Evolutionary conservation across 2,329 filamentous ascomycete species (phyloP).

Genomic region (Hansfordia pulvinata): DNA sequence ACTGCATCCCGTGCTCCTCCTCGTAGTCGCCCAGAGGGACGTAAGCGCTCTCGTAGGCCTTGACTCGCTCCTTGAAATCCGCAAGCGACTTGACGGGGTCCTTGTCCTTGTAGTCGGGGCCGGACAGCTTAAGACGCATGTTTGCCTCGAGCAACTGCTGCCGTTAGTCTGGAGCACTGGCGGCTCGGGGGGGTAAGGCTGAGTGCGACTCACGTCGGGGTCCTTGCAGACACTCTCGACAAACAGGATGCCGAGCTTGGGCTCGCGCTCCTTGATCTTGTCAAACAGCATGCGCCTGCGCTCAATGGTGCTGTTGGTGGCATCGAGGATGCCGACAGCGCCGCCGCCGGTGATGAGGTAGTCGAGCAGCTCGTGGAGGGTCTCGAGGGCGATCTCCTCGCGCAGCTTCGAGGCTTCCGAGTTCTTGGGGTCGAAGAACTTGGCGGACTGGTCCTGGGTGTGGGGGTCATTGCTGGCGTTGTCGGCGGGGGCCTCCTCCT

Average conservation of each 20-base stretch:
- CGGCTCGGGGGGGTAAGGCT: no score
- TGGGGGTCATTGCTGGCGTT: constrained; percentile 20
- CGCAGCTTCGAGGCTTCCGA: constrained; percentile 67
- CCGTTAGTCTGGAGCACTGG: no score
- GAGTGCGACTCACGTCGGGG: constrained; percentile 34
- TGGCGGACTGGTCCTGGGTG: constrained; percentile 73
- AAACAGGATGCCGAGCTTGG: constrained; percentile 82
- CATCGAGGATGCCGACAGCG: constrained; percentile 88
- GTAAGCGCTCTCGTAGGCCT: constrained; percentile 89
- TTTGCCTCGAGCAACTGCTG: constrained; percentile 70
- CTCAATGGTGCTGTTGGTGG: constrained; percentile 88
- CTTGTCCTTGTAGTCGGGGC: constrained; percentile 90
- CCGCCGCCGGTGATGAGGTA: constrained; percentile 75
- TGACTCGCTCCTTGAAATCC: constrained; percentile 88
- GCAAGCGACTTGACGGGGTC: constrained; percentile 72
- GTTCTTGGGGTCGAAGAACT: constrained; percentile 90
- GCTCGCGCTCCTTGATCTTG: constrained; percentile 68
- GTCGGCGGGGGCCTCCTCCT: constrained; percentile 23
- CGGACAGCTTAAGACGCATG: constrained; percentile 91
- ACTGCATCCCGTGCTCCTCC: constrained; percentile 81
- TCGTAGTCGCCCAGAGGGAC: constrained; percentile 83
- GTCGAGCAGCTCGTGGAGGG: constrained; percentile 80
- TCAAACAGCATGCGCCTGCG: constrained; percentile 75
- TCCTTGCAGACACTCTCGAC: constrained; percentile 91
- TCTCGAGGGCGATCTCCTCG: constrained; percentile 86